phyloP scores from a whole-genome alignment of 306 rosid genomes.

The Heteromeles arbutifolia region DNA sequence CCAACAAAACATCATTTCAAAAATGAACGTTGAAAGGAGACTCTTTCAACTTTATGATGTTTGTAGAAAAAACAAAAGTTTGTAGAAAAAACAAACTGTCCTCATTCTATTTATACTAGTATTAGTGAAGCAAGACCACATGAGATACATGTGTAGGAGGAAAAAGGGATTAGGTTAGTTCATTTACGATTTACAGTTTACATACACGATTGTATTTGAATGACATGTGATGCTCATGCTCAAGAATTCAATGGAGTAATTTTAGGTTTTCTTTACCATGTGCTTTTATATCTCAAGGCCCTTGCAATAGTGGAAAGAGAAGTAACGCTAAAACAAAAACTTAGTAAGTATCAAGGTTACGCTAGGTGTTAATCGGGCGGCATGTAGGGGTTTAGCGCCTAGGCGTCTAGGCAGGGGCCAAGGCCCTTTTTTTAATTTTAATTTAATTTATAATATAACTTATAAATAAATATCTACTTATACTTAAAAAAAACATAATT shows the following conservation, averaged over 20 bases:
- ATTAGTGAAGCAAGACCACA: not conserved
- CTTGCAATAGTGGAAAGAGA: too few relatives aligned
- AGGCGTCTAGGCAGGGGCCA: too few relatives aligned
- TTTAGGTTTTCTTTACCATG: not conserved
- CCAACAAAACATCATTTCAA: not conserved
- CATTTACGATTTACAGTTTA: too few relatives aligned
- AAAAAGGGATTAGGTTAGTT: not conserved
- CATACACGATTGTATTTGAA: too few relatives aligned
- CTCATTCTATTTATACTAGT: not conserved
- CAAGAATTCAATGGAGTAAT: not conserved
- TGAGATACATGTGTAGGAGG: not conserved
- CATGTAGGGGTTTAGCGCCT: rapidly evolving
- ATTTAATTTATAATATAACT: too few relatives aligned
- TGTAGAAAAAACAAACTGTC: not conserved
- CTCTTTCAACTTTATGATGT: not conserved
- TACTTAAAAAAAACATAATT: too few relatives aligned
- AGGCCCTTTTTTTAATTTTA: too few relatives aligned
- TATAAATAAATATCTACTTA: too few relatives aligned
- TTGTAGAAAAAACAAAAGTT: not conserved
- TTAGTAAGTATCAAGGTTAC: too few relatives aligned
- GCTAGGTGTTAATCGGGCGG: too few relatives aligned
- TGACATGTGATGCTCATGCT: not conserved
- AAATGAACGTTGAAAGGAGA: not conserved
- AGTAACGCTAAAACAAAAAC: too few relatives aligned
- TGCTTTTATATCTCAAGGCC: too few relatives aligned